phyloP scores from a whole-genome alignment of 148 eudicot species.

The Polygonum aviculare region DNA sequence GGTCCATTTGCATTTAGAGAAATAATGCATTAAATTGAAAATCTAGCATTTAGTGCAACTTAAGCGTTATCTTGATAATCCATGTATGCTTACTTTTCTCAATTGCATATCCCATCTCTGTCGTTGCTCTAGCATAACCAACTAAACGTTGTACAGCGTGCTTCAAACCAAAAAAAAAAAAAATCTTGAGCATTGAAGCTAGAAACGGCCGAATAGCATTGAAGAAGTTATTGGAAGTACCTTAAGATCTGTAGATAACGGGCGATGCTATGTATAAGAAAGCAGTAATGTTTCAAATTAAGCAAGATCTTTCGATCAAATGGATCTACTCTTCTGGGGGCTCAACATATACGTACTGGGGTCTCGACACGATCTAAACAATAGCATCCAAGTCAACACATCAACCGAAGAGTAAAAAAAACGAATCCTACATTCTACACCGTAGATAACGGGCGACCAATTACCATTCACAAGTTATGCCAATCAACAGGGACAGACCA shows the following conservation, averaged over 20 bases:
- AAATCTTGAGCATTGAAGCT: background rate
- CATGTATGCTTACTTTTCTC: background rate
- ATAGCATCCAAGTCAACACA: background rate
- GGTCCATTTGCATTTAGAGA: no score
- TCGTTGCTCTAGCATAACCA: no score
- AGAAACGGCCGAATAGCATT: background rate
- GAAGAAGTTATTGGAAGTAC: background rate
- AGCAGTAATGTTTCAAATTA: background rate
- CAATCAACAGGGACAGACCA: background rate
- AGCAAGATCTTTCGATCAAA: background rate
- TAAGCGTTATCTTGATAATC: no score
- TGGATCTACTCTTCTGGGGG: background rate
- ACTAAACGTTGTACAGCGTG: no score
- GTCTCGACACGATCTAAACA: slow-evolving; percentile 1
- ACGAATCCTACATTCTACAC: background rate
- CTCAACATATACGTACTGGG: background rate
- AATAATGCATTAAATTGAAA: no score
- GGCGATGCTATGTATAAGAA: background rate
- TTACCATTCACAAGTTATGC: slow-evolving; percentile 1
- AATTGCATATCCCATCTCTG: background rate
- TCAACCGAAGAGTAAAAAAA: background rate
- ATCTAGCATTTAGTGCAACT: no score
- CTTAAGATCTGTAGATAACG: no score
- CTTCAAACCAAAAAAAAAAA: no score
- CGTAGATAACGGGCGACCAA: background rate